A percentile compares a stretch with the other conserved stretches of the same genome.
phyloP scores from a whole-genome alignment of 495 filamentous ascomycete genomes.

The Umbilicaria muhlenbergii region DNA sequence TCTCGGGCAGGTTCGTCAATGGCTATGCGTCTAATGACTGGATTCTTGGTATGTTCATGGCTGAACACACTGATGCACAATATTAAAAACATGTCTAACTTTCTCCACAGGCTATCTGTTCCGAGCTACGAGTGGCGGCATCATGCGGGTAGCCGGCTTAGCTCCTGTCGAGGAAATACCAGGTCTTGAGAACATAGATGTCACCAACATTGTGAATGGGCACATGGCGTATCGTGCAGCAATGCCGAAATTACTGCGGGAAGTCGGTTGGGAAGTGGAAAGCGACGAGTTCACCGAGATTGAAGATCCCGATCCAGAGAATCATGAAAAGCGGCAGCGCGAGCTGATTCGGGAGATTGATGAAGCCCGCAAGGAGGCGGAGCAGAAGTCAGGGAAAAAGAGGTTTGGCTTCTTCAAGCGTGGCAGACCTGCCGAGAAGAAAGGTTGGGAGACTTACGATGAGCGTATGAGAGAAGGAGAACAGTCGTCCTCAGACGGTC shows the following conservation, averaged over 20 bases:
- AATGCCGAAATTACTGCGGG: slow-evolving; percentile 74
- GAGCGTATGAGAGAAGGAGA: slow-evolving; percentile 19
- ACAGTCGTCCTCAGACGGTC: slow-evolving; percentile 23
- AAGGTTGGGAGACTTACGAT: slow-evolving; percentile 93
- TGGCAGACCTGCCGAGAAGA: slow-evolving; percentile 61
- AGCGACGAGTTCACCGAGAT: slow-evolving; percentile 95
- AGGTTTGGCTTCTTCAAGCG: slow-evolving; percentile 67
- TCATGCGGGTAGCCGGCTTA: slow-evolving; percentile 82
- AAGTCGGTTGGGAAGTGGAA: slow-evolving; percentile 78
- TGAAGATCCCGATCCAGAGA: slow-evolving; percentile 92
- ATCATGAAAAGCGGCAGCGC: slow-evolving; percentile 71
- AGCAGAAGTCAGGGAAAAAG: slow-evolving; percentile 54
- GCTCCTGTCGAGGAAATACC: slow-evolving; percentile 61
- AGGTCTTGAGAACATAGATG: slow-evolving; percentile 78
- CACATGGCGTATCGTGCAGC: slow-evolving; percentile 94
- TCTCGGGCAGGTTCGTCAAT: slow-evolving; percentile 85
- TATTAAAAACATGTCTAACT: not conserved
- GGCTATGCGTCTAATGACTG: slow-evolving; percentile 91
- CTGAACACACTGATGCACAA: not conserved
- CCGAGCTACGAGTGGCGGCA: slow-evolving; percentile 82
- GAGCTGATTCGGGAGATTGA: slow-evolving; percentile 96
- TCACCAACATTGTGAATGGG: slow-evolving; percentile 72
- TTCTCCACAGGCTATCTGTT: slow-evolving; percentile 63
- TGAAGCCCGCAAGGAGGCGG: slow-evolving; percentile 74
- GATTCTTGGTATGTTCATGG: slow-evolving; percentile 49